Evolutionary conservation across 176 grass and related monocot species (phyloP), one percentile per base, ranked within the genome.

Genomic region (Typha latifolia): DNA sequence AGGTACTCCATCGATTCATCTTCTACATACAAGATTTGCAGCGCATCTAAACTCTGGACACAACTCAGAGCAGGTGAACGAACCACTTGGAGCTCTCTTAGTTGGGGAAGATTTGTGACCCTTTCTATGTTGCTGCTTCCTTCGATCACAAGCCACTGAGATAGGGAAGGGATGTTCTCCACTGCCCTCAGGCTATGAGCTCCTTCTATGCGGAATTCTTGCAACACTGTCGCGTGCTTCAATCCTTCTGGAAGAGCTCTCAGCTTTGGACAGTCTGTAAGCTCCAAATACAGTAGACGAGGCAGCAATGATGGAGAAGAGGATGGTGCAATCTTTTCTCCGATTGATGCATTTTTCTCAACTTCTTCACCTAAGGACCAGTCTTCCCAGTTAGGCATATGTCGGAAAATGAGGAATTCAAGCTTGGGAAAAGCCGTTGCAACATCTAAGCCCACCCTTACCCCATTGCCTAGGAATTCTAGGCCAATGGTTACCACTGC

Each of bases 361-460:
- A 29, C 3, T 29, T 29, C 27, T 3, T 21, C 22, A 47, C 24
- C 15, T 13, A 75, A 69, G 5, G 71, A 75, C 71, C 71, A 75
- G 10, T 75, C 24, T 62, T 81, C 79, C 71, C 79, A 81, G 22
- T 81, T 81, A 24, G 56, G 23, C 79, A 81, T n/a, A n/a, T n/a
- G n/a, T n/a, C n/a, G n/a, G n/a, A n/a, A n/a, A n/a, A n/a, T n/a
- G n/a, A n/a, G n/a, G n/a, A n/a, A 16, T 75, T 81, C 56, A 70
- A 81, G 72, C 55, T 70, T 75, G 64, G 79, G 79, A 62, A 81
- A 81, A 32, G 37, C 47, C 14, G 12, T 49, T 32, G 12, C 14
- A 63, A 31, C 48, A 34, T 16, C 13, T 14, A 37, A 48, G 12
- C 18, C 34, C 22, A 26, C 62, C 12, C 12, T 15, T 61, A 62